Evolutionary conservation across 75 land plant species (phyloP).

Genomic region (Pinus taeda): DNA sequence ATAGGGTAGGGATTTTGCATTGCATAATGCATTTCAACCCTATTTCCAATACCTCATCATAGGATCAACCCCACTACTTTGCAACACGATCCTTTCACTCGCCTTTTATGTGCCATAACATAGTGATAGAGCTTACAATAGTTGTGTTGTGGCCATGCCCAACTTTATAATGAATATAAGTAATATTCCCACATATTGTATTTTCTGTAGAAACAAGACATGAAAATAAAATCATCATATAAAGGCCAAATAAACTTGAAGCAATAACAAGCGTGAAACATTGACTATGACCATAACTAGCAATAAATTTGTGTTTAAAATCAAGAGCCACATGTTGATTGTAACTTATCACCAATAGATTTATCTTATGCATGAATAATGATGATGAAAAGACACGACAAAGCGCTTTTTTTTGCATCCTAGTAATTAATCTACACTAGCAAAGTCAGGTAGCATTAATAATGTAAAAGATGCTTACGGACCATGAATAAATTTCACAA

Average conservation of each 20-base stretch:
- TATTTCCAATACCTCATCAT: too few species aligned
- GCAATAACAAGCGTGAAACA: not conserved
- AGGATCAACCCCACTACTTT: too few species aligned
- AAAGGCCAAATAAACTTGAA: not conserved
- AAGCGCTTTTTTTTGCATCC: conserved; percentile 2
- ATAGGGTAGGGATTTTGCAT: too few species aligned
- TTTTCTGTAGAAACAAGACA: conserved; percentile 44
- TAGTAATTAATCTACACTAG: not conserved
- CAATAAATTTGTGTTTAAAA: not conserved
- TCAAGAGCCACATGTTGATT: not conserved
- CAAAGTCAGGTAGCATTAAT: too few species aligned
- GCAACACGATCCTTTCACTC: too few species aligned
- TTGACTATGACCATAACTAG: not conserved
- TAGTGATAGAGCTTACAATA: too few species aligned
- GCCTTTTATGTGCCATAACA: too few species aligned
- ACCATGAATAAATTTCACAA: conserved; percentile 94
- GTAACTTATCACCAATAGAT: not conserved
- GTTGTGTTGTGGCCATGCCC: conserved; percentile 96
- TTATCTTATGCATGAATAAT: not conserved
- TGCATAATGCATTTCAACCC: too few species aligned
- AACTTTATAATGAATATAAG: conserved; percentile 96
- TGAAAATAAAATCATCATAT: conserved; percentile 4
- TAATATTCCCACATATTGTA: conserved; percentile 53
- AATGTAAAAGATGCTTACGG: conserved; percentile 12
- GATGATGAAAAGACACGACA: not conserved